Percentiles rank a stretch among this genome's conserved stretches.
These are phyloP conservation scores for Eucalyptus grandis DNA, from an alignment of 345 rosid genomes.

Conservation along the genomic window DNA sequence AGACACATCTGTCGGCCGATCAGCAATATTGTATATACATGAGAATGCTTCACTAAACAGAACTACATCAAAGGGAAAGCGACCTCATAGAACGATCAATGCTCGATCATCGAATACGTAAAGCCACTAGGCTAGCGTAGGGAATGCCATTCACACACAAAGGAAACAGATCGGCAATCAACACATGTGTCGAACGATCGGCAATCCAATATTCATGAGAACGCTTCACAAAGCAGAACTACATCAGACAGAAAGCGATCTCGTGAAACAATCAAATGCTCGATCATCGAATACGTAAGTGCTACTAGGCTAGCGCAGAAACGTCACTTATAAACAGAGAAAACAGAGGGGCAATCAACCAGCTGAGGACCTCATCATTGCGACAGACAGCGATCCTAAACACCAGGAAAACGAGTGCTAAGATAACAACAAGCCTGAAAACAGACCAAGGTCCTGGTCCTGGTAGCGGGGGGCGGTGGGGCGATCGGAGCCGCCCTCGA, in stretches of 20 bases:
- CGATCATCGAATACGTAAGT: background rate
- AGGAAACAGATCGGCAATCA: too few relatives aligned
- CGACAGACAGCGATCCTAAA: background rate
- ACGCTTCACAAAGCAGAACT: background rate
- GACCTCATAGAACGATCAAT: background rate
- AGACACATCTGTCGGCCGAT: slow-evolving; percentile 10
- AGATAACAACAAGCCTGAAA: slow-evolving; percentile 6
- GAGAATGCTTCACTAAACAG: background rate
- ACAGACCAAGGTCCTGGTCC: background rate
- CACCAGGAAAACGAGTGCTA: background rate
- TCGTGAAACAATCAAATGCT: background rate
- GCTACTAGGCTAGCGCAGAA: background rate
- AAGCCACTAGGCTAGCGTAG: background rate
- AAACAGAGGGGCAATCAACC: background rate
- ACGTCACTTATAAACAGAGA: background rate
- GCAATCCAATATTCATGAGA: background rate
- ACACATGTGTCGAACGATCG: too few relatives aligned
- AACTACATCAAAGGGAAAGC: background rate
- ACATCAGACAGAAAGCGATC: background rate
- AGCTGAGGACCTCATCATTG: background rate
- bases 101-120: background rate
- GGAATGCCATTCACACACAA: background rate
- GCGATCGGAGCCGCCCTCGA: background rate
- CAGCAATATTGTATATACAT: background rate
- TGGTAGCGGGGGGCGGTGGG: background rate